These are phyloP conservation scores for Bifiguratus adelaidae DNA, from an alignment of 192 early-diverging fungal genomes.

Conservation along the genomic window DNA sequence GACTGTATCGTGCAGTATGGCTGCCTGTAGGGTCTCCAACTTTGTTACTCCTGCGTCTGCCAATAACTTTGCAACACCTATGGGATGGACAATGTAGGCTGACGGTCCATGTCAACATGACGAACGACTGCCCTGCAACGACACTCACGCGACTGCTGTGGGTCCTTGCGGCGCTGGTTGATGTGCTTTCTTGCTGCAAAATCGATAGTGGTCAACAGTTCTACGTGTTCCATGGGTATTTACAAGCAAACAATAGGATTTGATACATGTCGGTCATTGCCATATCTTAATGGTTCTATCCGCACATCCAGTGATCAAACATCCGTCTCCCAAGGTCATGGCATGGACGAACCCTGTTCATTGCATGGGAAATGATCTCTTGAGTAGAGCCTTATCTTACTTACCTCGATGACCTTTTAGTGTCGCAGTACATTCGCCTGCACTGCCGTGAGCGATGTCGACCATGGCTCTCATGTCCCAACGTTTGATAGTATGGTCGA, in stretches of 20 bases:
- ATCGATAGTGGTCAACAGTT: constrained; percentile 18
- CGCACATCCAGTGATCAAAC: constrained; percentile 34
- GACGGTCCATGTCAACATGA: too few species aligned
- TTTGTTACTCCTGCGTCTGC: constrained; percentile 38
- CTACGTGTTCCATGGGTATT: not conserved
- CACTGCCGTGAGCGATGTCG: not conserved
- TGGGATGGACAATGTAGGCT: constrained; percentile 54
- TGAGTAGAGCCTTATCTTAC: not conserved
- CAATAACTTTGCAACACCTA: constrained; percentile 38
- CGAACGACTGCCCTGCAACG: too few species aligned
- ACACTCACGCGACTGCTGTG: constrained; percentile 23
- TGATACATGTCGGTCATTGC: not conserved
- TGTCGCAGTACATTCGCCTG: constrained; percentile 18
- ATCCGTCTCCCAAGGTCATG: constrained; percentile 28
- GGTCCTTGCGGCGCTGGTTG: constrained; percentile 40
- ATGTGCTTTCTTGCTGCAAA: constrained; percentile 46
- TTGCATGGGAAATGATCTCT: not conserved
- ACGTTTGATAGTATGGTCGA: constrained; percentile 36
- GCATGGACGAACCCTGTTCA: constrained; percentile 36
- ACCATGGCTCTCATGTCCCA: constrained; percentile 31
- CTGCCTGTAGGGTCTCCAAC: constrained; percentile 31
- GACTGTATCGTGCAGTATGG: constrained; percentile 56
- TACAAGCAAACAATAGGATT: not conserved
- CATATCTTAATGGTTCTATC: constrained; percentile 36
- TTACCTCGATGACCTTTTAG: constrained; percentile 34